Percentiles rank a stretch among this genome's conserved stretches.
These are phyloP conservation scores for Hemerocallis citrina DNA, from an alignment of 106 monocot species.

Conservation along the genomic window DNA sequence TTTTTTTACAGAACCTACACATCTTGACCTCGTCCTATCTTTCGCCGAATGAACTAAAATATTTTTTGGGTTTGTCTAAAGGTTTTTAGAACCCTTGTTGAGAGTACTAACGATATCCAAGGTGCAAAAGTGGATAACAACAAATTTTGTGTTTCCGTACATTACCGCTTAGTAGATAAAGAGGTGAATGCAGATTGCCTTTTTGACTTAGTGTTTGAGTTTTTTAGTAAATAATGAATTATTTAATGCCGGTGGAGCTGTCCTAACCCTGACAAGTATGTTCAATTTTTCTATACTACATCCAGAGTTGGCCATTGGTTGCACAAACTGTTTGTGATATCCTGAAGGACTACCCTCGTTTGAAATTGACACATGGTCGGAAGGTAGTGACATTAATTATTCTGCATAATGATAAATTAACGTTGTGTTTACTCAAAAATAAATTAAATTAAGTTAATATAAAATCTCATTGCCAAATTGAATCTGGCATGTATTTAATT, in stretches of 20 bases:
- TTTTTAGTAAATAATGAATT: no score
- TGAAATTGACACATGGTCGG: constrained; percentile 72
- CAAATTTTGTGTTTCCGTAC: constrained; percentile 83
- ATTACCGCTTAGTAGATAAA: constrained; percentile 74
- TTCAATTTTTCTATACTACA: no score
- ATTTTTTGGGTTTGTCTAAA: constrained; percentile 3
- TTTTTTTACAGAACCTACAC: background rate
- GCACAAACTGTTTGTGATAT: constrained; percentile 46
- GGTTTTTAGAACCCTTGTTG: constrained; percentile 73
- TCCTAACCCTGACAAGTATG: no score
- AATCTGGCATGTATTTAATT: background rate
- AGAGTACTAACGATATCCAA: constrained; percentile 45
- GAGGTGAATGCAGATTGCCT: constrained; percentile 26
- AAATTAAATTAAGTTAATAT: no score
- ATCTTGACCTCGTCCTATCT: background rate
- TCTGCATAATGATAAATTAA: no score
- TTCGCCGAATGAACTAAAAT: background rate
- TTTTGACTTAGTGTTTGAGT: no score
- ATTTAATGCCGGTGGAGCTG: no score
- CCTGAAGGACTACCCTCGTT: constrained; percentile 54
- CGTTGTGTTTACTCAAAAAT: background rate
- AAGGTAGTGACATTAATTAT: constrained; percentile 52
- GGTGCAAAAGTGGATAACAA: constrained; percentile 77
- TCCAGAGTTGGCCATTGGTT: constrained; percentile 52
- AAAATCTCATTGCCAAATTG: no score